A percentile compares a stretch with the other conserved stretches of the same genome.
Evolutionary conservation across 148 eudicot species (phyloP).

Genomic region (Rhododendron henanense): DNA sequence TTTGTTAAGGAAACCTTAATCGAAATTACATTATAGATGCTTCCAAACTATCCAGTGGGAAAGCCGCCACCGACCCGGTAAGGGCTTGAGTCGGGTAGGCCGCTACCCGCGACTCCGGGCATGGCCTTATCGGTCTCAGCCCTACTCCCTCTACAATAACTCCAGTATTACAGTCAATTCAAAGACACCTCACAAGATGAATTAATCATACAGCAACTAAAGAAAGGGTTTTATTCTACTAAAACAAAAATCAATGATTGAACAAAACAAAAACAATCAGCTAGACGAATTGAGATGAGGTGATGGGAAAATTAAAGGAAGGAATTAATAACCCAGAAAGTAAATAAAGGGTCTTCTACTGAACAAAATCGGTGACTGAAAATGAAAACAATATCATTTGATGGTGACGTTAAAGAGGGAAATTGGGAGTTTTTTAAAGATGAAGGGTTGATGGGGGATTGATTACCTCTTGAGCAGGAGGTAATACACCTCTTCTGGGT

Average conservation of each 20-base stretch:
- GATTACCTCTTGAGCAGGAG: slow-evolving; percentile 59
- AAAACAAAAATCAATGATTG: background rate
- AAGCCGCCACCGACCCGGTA: background rate
- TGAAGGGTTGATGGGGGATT: background rate
- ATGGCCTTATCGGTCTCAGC: background rate
- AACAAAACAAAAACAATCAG: background rate
- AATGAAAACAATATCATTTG: background rate
- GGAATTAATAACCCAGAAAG: background rate
- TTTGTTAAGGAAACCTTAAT: background rate
- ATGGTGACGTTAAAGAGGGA: background rate
- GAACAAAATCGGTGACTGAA: background rate
- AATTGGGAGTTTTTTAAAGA: background rate
- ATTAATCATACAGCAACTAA: background rate
- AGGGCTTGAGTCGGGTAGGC: background rate
- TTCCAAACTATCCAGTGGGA: background rate
- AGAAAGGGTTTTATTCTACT: background rate
- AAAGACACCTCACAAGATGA: background rate
- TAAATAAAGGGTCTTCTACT: background rate
- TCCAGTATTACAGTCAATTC: background rate
- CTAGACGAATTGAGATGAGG: background rate
- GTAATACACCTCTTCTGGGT: slow-evolving; percentile 45
- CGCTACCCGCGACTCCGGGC: background rate
- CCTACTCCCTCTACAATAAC: background rate
- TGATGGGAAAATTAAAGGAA: background rate
- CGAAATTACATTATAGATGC: background rate